Base-by-base conservation (phyloP, 768 basidiomycete species). In the Dioszegia crocea region DNA sequence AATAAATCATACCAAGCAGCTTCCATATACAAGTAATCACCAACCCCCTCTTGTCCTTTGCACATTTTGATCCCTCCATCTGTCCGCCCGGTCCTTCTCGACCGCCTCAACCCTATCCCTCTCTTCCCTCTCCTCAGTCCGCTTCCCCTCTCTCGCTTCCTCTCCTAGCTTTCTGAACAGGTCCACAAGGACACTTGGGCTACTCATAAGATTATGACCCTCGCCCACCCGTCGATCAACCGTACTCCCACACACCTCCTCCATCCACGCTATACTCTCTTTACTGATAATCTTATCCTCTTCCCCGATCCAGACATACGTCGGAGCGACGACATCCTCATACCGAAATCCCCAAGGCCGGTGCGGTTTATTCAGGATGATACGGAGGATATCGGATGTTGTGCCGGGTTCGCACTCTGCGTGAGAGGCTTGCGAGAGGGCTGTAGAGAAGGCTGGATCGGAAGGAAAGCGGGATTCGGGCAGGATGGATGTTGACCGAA, bases 201-300 rank as follows among this genome's bases (percentile, higher is more conserved):
- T 87, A 78, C 91, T 96, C 89, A 99, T 91, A 54, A 99, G 80
- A 49, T 85, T 86, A 76, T 99, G 94, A 66, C 91, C 91, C 19
- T 89, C 93, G 36, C 89, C 89, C 67, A 84, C 85, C 53, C 93
- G 85, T 40, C 96, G 85, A 68, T 86, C 84, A 36, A 99, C 85
- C 43, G 81, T 80, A 73, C 82, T 81, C 19, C 85, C 83, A 88
- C 92, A 89, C 33, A 83, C 84, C 62, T 83, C 84, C 76, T 92
- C 89, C 56, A 79, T 55, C 90, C 91, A 94, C 66, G 88, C 79
- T 39, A 98, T 86, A 44, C 90, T 88, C 66, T 87, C 86, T 74
- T 94, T 88, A 31, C 87, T 86, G 60, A 99, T 94, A 79, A 87
- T 88, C 77, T 97, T 94, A 76, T 99, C 94, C 63, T 82, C 84